Base-by-base conservation (phyloP, 2,329 filamentous ascomycete species). In the Coniochaeta sp. region DNA sequence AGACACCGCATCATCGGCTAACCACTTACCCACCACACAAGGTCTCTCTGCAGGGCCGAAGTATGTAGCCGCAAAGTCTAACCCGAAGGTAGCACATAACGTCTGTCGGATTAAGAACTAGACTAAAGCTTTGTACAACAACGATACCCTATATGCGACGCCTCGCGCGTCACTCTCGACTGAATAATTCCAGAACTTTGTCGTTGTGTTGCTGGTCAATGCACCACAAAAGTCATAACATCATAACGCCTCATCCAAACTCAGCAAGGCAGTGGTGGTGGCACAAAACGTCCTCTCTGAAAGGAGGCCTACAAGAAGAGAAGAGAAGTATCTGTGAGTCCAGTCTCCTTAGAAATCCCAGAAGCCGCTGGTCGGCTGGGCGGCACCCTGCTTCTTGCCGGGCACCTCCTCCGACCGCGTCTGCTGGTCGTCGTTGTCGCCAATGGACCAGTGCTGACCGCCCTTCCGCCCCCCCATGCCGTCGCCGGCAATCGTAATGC, bases 391-490 rank as follows among this genome's bases (percentile, higher is more conserved):
- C 62, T 71, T 71, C 61, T 71, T 71, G 38, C 70, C 69, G 5
- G 68, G 64, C 7, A 67, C 65, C 9, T 66, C 57, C 35, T 64
- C 60, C 49, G 63, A 56, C n/a, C 55, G 60, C 47, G 64, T 60
- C 50, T 74, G 68, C 24, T 75, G 74, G 27, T 75, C 76, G 45
- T 54, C 55, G 6, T 75, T 74, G 40, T 75, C 77, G 14, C 77
- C 77, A 55, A 82, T 79, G 6, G 81, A 71, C 82, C 83, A 87
- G 60, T 74, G 67, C 51, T 78, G 71, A 48, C 76, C 70, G 35
- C 75, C 75, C 65, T 76, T 81, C 53, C 72, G 71, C 35, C 79
- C 79, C 40, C 84, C 84, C 83, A 87, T 87, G 50, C 85, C 85
- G 59, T 86, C 79, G 32, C 82, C 82, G 2, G 71, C 76, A 53